A percentile compares a stretch with the other conserved stretches of the same genome.
These are phyloP conservation scores for Naematelia encephala DNA, from an alignment of 768 basidiomycete genomes.

Conservation along the genomic window DNA sequence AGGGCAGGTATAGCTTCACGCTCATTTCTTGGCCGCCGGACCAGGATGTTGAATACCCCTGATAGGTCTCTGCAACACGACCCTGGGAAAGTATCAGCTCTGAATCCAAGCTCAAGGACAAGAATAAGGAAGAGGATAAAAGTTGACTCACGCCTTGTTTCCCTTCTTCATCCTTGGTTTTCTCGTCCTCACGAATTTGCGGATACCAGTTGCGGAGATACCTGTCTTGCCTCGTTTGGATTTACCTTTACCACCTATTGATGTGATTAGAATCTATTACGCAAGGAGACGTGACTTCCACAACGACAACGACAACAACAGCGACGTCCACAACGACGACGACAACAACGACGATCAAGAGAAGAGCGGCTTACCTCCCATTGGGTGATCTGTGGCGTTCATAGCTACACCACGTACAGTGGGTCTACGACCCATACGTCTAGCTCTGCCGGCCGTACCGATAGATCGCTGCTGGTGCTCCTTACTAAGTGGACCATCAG, in stretches of 20 bases:
- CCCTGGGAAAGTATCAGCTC: neutral
- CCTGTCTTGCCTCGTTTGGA: conserved; percentile 95
- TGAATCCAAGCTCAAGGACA: neutral
- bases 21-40: neutral
- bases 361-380: conserved; percentile 56
- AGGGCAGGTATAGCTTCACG: no score
- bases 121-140: neutral
- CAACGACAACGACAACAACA: no score
- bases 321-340: no score
- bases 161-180: conserved; percentile 81
- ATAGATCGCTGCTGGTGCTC: conserved; percentile 78
- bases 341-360: neutral
- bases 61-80: neutral
- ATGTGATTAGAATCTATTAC: no score
- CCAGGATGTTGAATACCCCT: neutral
- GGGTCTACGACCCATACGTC: conserved; percentile 83
- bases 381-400: conserved; percentile 81
- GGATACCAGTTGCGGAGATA: conserved; percentile 86
- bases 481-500: conserved; percentile 49
- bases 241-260: conserved; percentile 93
- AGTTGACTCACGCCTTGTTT: conserved; percentile 58
- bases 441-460: conserved; percentile 84
- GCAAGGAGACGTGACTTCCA: no score
- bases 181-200: conserved; percentile 89
- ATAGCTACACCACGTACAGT: conserved; percentile 91